Base-by-base conservation (phyloP, 2,329 filamentous ascomycete species). In the Tolypocladium pustulatum region DNA sequence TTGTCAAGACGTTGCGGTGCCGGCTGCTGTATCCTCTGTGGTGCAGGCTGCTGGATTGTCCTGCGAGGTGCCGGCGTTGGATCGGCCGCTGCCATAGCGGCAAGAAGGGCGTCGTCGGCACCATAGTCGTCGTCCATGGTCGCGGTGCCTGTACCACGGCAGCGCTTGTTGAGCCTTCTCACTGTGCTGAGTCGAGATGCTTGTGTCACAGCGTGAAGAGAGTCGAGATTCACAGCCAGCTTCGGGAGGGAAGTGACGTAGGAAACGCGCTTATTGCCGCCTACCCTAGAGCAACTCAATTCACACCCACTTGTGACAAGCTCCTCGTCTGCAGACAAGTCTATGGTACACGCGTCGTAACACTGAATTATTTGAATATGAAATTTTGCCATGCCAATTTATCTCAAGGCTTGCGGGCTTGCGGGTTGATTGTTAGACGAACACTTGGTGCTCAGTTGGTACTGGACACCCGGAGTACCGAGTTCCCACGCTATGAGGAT, bases 1-100 rank as follows among this genome's bases (percentile, higher is more conserved):
- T 73, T 78, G 65, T 84, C 81, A 40, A 86, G 73, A 8, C 78
- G 76, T 64, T 86, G 84, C 1, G 83, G 82, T 17, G 71, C 80
- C 1, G 76, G 81, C 63, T 77, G 75, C 61, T 73, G 73, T 43
- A 77, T 73, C 59, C 66, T 75, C 61, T 72, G 75, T n/a, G 78
- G 71, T 60, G 68, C 69, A 0, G 74, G 74, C 58, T 78, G 76
- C 59, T 73, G 73, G 56, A 72, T 62, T 34, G 68, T 58, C 41
- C 41, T 59, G 64, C 59, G 66, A 62, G 65, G 61, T 62, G 63
- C 54, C 49, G 67, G 60, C 9, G 63, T 56, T 22, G 73, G 66
- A 49, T 78, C 76, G 5, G 79, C 74, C 10, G 80, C 78, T 36
- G 80, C 81, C 66, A 86, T 77, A 52, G 81, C 81, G 56, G 76